Conservation (phyloP, 2,329 filamentous ascomycete genomes). For the Diaporthe sp. region DNA sequence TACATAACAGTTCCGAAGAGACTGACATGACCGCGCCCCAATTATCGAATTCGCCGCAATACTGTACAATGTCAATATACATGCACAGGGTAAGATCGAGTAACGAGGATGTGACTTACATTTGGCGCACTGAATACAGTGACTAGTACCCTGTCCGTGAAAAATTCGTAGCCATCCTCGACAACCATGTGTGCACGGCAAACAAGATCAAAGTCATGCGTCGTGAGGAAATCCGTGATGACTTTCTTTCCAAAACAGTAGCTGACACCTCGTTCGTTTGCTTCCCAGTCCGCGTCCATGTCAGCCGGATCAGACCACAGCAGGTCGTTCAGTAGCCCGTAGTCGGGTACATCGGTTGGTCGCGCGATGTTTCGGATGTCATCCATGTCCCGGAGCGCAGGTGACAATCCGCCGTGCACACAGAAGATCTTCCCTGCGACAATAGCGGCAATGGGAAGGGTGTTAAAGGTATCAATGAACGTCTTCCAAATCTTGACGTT, state of each 20-base stretch:
- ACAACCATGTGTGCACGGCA: slow-evolving; percentile 99
- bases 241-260: slow-evolving; percentile 99
- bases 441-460: slow-evolving; percentile 93
- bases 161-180: slow-evolving; percentile 99
- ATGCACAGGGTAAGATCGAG: background rate
- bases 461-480: slow-evolving; percentile 97
- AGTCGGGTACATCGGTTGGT: slow-evolving; percentile 97
- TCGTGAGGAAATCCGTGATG: slow-evolving; percentile 93
- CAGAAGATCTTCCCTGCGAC: slow-evolving; percentile 98
- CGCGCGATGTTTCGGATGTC: slow-evolving; percentile 96
- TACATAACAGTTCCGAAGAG: slow-evolving; percentile 91
- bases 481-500: slow-evolving; percentile 99
- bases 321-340: slow-evolving; percentile 93
- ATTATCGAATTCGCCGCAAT: slow-evolving; percentile 99
- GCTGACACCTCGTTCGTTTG: slow-evolving; percentile 95
- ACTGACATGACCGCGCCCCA: slow-evolving; percentile 99
- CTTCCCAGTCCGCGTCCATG: slow-evolving; percentile 98
- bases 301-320: slow-evolving; percentile 98
- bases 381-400: slow-evolving; percentile 95
- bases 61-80: slow-evolving; percentile 65
- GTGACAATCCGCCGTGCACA: slow-evolving; percentile 94
- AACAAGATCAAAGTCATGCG: slow-evolving; percentile 97
- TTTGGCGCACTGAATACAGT: slow-evolving; percentile 99
- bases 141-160: slow-evolving; percentile 93
- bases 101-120: slow-evolving; percentile 68